Conservation (phyloP, 2,329 filamentous ascomycete genomes). For the Elsinoe perseae region DNA sequence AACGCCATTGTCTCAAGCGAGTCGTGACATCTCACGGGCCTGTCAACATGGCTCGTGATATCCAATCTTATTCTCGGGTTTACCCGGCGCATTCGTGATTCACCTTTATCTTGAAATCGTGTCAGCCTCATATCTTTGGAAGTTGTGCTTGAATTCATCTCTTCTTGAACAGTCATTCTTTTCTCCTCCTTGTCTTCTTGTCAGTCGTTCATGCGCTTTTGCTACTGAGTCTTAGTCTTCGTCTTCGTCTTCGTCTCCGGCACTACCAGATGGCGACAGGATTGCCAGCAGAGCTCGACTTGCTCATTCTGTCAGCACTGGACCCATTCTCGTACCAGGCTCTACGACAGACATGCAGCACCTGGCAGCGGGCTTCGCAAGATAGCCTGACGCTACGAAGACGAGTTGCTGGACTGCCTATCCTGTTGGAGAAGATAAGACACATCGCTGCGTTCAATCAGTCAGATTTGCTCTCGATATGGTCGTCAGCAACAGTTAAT, state of each 20-base stretch:
- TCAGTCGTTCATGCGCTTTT: too few species aligned
- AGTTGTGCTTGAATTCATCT: too few species aligned
- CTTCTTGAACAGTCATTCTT: too few species aligned
- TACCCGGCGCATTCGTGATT: neutral
- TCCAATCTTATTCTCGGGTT: constrained; percentile 12
- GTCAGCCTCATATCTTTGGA: neutral
- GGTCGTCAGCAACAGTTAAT: neutral
- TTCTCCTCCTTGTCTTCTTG: too few species aligned
- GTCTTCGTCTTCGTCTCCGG: neutral
- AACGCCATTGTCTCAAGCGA: constrained; percentile 7
- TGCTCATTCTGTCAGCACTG: neutral
- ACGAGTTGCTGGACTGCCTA: neutral
- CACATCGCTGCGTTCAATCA: neutral
- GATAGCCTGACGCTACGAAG: neutral
- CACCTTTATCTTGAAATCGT: neutral
- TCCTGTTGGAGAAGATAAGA: neutral
- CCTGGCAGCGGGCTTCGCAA: neutral
- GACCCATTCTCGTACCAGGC: neutral
- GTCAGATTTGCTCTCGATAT: neutral
- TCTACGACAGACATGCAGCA: neutral
- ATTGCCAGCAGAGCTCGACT: neutral
- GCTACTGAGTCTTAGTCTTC: neutral
- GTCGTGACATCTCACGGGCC: neutral
- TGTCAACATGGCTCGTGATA: neutral
- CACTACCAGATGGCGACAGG: neutral